A percentile compares a stretch with the other conserved stretches of the same genome.
phyloP scores from a whole-genome alignment of 768 basidiomycete species.

The Albatrellus ellisii region DNA sequence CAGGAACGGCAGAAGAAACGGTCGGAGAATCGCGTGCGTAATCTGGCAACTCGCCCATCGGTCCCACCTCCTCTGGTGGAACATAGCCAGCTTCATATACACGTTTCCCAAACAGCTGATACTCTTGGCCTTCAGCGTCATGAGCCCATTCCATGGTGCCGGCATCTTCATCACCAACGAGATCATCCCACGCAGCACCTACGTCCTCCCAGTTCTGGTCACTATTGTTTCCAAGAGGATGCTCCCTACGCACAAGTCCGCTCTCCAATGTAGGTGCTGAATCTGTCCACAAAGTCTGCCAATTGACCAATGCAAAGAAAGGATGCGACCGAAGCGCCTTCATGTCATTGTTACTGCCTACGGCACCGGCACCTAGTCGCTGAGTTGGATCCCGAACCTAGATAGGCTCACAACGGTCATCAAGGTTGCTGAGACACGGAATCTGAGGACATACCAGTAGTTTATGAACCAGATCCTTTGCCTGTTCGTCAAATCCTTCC shows the following conservation, averaged over 20 bases:
- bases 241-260: constrained; percentile 41
- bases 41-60: constrained; percentile 28
- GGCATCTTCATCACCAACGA: constrained; percentile 14
- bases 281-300: constrained; percentile 56
- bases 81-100: background rate
- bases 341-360: constrained; percentile 25
- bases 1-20: too few relatives aligned
- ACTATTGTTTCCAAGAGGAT: constrained; percentile 14
- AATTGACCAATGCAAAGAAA: constrained; percentile 46
- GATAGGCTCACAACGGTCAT: too few relatives aligned
- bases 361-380: constrained; percentile 44
- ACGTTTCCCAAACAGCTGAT: constrained; percentile 9
- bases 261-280: constrained; percentile 42
- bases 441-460: too few relatives aligned
- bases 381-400: constrained; percentile 49
- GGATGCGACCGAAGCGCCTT: constrained; percentile 42
- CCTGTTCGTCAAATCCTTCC: constrained; percentile 69
- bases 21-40: too few relatives aligned
- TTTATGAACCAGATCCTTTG: constrained; percentile 64
- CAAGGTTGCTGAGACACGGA: too few relatives aligned
- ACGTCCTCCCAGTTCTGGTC: constrained; percentile 39
- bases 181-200: constrained; percentile 37
- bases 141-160: constrained; percentile 43
- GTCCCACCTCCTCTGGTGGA: constrained; percentile 26
- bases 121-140: constrained; percentile 27